Evolutionary conservation across 441 rosid species (phyloP), one percentile per base, ranked within the genome.

Genomic region (Eruca vesicaria): DNA sequence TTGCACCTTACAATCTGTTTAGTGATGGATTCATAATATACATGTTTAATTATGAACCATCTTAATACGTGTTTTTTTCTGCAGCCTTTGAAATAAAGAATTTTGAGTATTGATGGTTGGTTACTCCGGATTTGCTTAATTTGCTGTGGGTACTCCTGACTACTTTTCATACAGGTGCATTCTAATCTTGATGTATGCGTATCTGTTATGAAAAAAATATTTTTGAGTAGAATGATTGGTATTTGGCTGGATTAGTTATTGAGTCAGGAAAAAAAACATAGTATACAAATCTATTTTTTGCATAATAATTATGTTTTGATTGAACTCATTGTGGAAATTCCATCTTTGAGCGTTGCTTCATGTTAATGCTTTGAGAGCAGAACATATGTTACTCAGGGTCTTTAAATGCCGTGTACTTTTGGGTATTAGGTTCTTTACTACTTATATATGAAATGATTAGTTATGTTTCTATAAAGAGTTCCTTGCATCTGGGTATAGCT

Each of bases 141-240:
- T 98, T 76, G 98, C 99, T 28, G n/a, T n/a, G n/a, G n/a, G n/a
- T n/a, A n/a, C n/a, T n/a, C 98, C 98, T 23, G 98, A 93, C 85
- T 96, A 96, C 82, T 96, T 76, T 78, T 96, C 82, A 98, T 81
- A 96, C 97, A 56, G 92, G 98, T 96, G 81, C 88, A 87, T 84
- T 69, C 67, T 65, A 69, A 31, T 57, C 75, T 68, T 81, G 73
- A 84, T 76, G 73, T 63, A 50, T 29, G 38, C 74, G 28, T 36
- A 23, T 53, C 52, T 41, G 65, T 58, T 41, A 21, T 68, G 62
- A 28, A 3, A 28, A 28, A 53, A 76, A 76, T 33, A 38, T 20
- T 80, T 52, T 43, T 63, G 63, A 57, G 66, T 74, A 69, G 52
- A 28, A 15, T 55, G 12, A 68, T 41, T 61, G 31, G 52, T 69